Evolutionary conservation across 2,329 filamentous ascomycete genomes (phyloP).

Genomic region (Volutella citrinella): DNA sequence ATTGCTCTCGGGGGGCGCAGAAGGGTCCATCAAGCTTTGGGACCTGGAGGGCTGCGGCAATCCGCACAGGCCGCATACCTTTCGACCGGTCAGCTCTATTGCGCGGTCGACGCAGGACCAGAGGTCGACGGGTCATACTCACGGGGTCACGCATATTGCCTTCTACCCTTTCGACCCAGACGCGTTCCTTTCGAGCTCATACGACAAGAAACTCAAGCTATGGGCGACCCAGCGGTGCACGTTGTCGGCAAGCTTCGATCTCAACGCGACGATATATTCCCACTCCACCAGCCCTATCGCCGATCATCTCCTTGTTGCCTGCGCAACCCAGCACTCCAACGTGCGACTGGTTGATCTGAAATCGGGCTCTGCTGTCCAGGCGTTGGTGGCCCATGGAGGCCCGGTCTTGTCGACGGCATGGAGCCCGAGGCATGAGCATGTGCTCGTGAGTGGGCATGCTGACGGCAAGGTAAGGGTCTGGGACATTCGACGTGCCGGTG

Average conservation of each 20-base stretch:
- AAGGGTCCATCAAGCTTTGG: constrained; percentile 83
- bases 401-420: constrained; percentile 70
- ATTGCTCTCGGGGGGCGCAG: constrained; percentile 80
- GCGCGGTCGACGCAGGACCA: constrained; percentile 36
- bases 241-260: constrained; percentile 63
- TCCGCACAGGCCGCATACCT: constrained; percentile 44
- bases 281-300: constrained; percentile 76
- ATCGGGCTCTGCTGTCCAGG: constrained; percentile 70
- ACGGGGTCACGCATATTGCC: constrained; percentile 71
- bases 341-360: constrained; percentile 84
- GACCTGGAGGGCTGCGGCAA: constrained; percentile 66
- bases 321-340: constrained; percentile 80
- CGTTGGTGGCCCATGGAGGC: constrained; percentile 65
- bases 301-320: constrained; percentile 75
- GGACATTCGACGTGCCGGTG: constrained; percentile 79
- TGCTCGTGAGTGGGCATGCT: constrained; percentile 79
- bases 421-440: constrained; percentile 77
- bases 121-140: constrained; percentile 49
- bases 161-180: constrained; percentile 78
- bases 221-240: constrained; percentile 64
- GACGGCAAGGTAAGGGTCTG: constrained; percentile 84
- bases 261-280: constrained; percentile 68
- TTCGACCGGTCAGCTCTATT: constrained; percentile 52
- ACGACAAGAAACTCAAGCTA: constrained; percentile 73
- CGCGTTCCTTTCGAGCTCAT: constrained; percentile 74